Conservation (phyloP, 2,329 filamentous ascomycete species). For the Colletotrichum truncatum region DNA sequence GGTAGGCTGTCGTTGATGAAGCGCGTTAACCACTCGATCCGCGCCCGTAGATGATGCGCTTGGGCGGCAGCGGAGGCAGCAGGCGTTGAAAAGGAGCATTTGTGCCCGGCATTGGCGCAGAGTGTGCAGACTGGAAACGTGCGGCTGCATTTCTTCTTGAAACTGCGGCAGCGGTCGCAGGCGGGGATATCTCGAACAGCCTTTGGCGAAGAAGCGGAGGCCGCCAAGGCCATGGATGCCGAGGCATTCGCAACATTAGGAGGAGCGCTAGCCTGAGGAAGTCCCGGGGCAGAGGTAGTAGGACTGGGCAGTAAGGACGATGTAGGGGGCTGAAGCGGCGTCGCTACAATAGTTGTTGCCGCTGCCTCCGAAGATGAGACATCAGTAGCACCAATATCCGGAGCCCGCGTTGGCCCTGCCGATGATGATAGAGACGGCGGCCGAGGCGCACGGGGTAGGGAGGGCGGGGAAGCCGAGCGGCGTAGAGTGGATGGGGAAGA, state of each 20-base stretch:
- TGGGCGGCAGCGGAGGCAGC: constrained; percentile 42
- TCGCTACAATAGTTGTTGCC: background rate
- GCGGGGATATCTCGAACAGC: constrained; percentile 39
- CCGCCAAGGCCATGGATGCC: constrained; percentile 36
- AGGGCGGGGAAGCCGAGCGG: constrained; percentile 33
- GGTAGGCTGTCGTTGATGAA: constrained; percentile 46
- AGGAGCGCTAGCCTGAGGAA: background rate
- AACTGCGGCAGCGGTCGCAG: constrained; percentile 53
- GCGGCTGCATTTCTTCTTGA: constrained; percentile 56
- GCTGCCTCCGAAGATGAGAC: background rate
- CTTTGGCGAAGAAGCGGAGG: constrained; percentile 33
- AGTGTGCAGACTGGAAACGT: constrained; percentile 50
- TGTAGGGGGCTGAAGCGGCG: background rate
- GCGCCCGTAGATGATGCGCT: constrained; percentile 47
- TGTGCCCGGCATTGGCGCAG: constrained; percentile 48
- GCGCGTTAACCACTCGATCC: constrained; percentile 49
- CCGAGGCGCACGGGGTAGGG: background rate
- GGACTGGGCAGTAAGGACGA: constrained; percentile 6
- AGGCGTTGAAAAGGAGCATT: constrained; percentile 46
- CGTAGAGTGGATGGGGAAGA: constrained; percentile 26
- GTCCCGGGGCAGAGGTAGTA: background rate
- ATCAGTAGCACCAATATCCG: background rate
- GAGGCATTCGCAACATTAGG: constrained; percentile 34
- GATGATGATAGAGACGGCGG: background rate
- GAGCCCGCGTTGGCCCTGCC: background rate